Conservation (phyloP, 2,329 filamentous ascomycete species). For the Penicillium thymicola region DNA sequence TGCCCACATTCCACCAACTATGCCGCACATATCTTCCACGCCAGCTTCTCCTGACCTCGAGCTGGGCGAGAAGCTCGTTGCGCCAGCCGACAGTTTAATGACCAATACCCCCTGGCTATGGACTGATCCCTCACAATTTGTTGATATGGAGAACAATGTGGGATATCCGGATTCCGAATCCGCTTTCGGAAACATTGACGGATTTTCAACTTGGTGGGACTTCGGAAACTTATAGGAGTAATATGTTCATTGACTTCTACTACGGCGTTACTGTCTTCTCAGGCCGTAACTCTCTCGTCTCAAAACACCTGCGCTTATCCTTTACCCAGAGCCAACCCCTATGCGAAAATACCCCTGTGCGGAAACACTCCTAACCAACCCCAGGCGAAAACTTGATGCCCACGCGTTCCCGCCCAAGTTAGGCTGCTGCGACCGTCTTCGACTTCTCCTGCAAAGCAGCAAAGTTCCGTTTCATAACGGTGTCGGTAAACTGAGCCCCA, state of each 20-base stretch:
- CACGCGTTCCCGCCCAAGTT: neutral
- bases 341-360: conserved; percentile 16
- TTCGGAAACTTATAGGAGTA: conserved; percentile 33
- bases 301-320: neutral
- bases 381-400: neutral
- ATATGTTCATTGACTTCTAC: conserved; percentile 23
- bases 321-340: neutral
- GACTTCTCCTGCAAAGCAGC: conserved; percentile 51
- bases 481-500: conserved; percentile 58
- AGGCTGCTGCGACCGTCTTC: conserved; percentile 25
- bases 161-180: conserved; percentile 29
- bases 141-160: conserved; percentile 30
- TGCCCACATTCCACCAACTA: conserved; percentile 40
- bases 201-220: conserved; percentile 37
- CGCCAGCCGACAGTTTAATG: conserved; percentile 35
- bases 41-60: conserved; percentile 11
- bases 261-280: conserved; percentile 5
- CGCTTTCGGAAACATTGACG: conserved; percentile 29
- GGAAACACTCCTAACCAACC: conserved; percentile 7
- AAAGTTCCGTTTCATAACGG: conserved; percentile 57
- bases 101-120: conserved; percentile 37
- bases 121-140: conserved; percentile 33
- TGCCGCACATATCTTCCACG: conserved; percentile 15
- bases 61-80: conserved; percentile 27
- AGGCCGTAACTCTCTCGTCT: conserved; percentile 5